Evolutionary conservation across 306 rosid genomes (phyloP).

Genomic region (Astragalus membranaceus): DNA sequence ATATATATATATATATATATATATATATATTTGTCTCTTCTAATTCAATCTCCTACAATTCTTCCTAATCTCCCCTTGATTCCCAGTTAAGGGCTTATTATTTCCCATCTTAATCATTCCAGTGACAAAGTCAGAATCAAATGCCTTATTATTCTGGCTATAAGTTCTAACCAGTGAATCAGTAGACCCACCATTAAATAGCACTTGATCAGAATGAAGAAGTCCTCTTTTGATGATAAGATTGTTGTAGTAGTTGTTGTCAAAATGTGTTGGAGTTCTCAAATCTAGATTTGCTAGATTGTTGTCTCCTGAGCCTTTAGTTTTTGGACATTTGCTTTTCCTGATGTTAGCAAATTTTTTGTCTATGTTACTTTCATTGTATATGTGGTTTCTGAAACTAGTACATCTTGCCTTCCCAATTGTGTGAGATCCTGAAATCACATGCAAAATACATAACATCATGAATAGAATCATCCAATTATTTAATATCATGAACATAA

Average conservation of each 20-base stretch:
- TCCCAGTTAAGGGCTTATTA: slow-evolving; percentile 59
- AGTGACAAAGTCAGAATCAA: slow-evolving; percentile 41
- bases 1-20: too few species aligned
- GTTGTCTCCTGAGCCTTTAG: slow-evolving; percentile 43
- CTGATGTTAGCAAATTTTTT: slow-evolving; percentile 42
- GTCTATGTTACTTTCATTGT: slow-evolving; percentile 53
- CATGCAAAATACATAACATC: background rate
- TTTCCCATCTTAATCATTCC: slow-evolving; percentile 86
- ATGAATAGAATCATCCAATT: background rate
- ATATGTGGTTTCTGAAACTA: slow-evolving; percentile 42
- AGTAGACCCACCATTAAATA: slow-evolving; percentile 64
- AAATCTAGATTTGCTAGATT: slow-evolving; percentile 49
- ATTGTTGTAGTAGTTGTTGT: slow-evolving; percentile 56
- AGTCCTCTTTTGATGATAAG: slow-evolving; percentile 55
- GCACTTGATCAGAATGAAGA: slow-evolving; percentile 63
- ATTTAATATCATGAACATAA: too few species aligned
- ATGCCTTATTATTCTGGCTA: slow-evolving; percentile 23
- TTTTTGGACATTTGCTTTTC: slow-evolving; percentile 39
- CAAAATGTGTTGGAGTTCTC: slow-evolving; percentile 45
- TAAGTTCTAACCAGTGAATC: slow-evolving; percentile 53
- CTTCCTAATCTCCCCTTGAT: slow-evolving; percentile 67
- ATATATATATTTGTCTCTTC: background rate
- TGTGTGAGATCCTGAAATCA: slow-evolving; percentile 61
- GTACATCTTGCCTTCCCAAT: slow-evolving; percentile 67
- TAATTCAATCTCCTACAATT: slow-evolving; percentile 48